Conservation (phyloP, 2,329 filamentous ascomycete genomes). For the Aspergillus piperis region DNA sequence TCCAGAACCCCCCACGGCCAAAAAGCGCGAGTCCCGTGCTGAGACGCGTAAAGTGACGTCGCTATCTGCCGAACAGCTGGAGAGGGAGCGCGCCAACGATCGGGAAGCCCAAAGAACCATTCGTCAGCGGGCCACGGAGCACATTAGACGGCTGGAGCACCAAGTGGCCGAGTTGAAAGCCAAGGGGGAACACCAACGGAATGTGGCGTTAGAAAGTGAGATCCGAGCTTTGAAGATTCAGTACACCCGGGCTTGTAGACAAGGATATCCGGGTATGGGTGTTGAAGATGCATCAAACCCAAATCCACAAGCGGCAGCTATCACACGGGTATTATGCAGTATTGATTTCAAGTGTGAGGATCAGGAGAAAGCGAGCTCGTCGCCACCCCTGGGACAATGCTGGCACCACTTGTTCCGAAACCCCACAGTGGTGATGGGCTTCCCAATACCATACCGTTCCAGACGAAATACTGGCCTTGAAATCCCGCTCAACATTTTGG, state of each 20-base stretch:
- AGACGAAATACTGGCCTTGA: too few species aligned
- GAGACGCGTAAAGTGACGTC: slow-evolving; percentile 60
- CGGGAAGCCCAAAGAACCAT: slow-evolving; percentile 62
- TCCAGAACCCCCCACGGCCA: slow-evolving; percentile 21
- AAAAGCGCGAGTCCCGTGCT: slow-evolving; percentile 50
- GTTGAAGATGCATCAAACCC: too few species aligned
- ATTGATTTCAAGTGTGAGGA: too few species aligned
- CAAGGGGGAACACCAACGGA: slow-evolving; percentile 54
- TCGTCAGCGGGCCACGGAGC: slow-evolving; percentile 60
- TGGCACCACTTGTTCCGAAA: too few species aligned
- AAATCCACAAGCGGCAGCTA: too few species aligned
- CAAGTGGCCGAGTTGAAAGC: slow-evolving; percentile 55
- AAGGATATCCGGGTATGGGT: slow-evolving; percentile 22
- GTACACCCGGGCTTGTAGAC: slow-evolving; percentile 38
- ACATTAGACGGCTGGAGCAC: slow-evolving; percentile 59
- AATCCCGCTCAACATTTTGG: too few species aligned
- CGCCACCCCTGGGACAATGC: too few species aligned
- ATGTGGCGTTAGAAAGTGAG: slow-evolving; percentile 57
- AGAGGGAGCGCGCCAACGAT: slow-evolving; percentile 62
- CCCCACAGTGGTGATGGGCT: too few species aligned
- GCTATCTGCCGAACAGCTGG: slow-evolving; percentile 59
- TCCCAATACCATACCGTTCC: too few species aligned
- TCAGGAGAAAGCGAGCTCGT: too few species aligned
- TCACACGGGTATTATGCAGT: too few species aligned
- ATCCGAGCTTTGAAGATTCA: slow-evolving; percentile 55